Base-by-base conservation (phyloP, 306 rosid genomes). In the Malus sieversii region DNA sequence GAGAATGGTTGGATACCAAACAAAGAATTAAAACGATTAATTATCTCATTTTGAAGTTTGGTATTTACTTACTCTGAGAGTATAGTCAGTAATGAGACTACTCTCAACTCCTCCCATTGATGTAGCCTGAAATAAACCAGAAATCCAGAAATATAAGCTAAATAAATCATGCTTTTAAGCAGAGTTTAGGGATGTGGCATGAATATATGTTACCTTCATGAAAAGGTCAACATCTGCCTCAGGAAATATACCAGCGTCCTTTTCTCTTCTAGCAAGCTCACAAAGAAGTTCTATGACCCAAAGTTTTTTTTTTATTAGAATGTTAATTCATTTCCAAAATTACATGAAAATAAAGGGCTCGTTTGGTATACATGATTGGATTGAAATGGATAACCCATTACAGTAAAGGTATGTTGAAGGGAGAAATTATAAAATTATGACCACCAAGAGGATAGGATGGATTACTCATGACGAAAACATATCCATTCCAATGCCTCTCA, bases 171-270 rank as follows among this genome's bases (percentile, higher is more conserved):
- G 35, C 5, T 20, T n/a, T 22, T 10, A 58, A 58, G 63, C 14
- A 5, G 20, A 32, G 18, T 23, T 23, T 5, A 61, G 4, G 27
- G 66, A 61, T 10, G 18, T 27, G 8, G 8, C 33, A 60, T 13
- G 22, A 58, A 58, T 60, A 60, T 13, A 70, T 42, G 33, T 42
- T 82, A 91, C 98, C 93, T 95, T 95, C 97, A 95, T 95, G 88
- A 84, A 95, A 61, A 95, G 97, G 74, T 95, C 99, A 18, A 92
- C 68, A 61, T 95, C 99, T 77, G 96, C 96, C 82, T 95, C 99
- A 0, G 99, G 99, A 79, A 78, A 74, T 68, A 95, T 95, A 44
- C 92, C 91, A 13, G 88, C 93, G 1, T 86, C 89, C 69, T 85
- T 92, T 78, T 95, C 99, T 76, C 99, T 90, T 80, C 93, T 81